Percentiles rank a stretch among this genome's conserved stretches.
Conservation (phyloP, 352 stramenopile species). For the Pythium monospermum region DNA sequence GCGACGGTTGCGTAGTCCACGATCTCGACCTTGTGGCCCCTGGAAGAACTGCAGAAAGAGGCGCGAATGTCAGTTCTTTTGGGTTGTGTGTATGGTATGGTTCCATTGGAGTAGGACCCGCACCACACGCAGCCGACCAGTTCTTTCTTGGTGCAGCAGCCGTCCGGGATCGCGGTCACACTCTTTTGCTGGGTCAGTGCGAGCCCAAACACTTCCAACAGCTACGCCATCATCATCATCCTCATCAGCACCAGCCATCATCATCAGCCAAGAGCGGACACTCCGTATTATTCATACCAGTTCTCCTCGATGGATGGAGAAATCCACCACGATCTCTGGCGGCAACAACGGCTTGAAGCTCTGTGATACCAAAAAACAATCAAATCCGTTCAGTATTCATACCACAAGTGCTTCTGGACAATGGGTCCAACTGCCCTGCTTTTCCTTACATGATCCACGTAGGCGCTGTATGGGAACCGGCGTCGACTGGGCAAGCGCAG, state of each 20-base stretch:
- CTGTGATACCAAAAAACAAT: no score
- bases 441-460: constrained; percentile 69
- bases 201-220: constrained; percentile 72
- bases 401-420: neutral
- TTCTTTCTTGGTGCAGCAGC: constrained; percentile 72
- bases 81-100: no score
- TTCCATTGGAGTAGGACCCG: constrained; percentile 18
- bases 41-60: constrained; percentile 44
- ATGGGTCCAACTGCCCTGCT: no score
- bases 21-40: constrained; percentile 76
- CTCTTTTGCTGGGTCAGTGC: constrained; percentile 50
- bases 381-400: no score
- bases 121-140: constrained; percentile 78
- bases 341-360: constrained; percentile 70
- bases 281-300: constrained; percentile 35
- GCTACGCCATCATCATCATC: no score
- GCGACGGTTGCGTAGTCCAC: constrained; percentile 62
- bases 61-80: no score
- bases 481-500: constrained; percentile 66
- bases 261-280: neutral
- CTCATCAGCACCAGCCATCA: neutral
- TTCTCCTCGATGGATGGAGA: constrained; percentile 77
- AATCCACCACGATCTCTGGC: constrained; percentile 73
- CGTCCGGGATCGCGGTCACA: constrained; percentile 46
- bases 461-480: constrained; percentile 75